A percentile compares a stretch with the other conserved stretches of the same genome.
Evolutionary conservation across 345 rosid species (phyloP).

Genomic region (Passiflora organensis): DNA sequence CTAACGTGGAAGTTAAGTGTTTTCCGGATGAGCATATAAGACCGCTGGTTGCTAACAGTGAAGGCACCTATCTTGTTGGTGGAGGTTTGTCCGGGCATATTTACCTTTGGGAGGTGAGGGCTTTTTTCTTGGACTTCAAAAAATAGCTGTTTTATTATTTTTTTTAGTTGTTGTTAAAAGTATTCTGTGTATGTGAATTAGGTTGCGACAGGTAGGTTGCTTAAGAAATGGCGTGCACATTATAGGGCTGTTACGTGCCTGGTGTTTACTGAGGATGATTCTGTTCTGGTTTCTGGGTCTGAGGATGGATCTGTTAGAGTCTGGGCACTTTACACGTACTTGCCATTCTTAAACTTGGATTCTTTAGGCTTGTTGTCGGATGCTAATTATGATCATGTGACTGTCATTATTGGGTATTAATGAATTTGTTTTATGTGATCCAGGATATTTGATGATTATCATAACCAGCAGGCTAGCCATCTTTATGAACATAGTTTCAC

Average conservation of each 20-base stretch:
- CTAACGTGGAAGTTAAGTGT: conserved; percentile 71
- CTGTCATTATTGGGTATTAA: neutral
- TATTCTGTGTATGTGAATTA: conserved; percentile 15
- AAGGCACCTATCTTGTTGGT: conserved; percentile 73
- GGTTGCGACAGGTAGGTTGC: conserved; percentile 73
- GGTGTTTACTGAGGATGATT: conserved; percentile 68
- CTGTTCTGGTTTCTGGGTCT: conserved; percentile 73
- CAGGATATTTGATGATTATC: conserved; percentile 70
- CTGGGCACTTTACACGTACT: conserved; percentile 73
- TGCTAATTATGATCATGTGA: too few species aligned
- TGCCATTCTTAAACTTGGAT: neutral
- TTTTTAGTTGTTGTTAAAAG: neutral
- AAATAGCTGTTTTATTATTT: neutral
- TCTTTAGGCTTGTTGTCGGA: neutral
- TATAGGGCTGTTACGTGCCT: conserved; percentile 64
- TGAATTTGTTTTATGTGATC: conserved; percentile 2
- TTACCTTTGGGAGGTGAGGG: conserved; percentile 73
- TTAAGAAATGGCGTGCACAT: conserved; percentile 84
- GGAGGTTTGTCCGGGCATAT: conserved; percentile 73
- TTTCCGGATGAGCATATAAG: conserved; percentile 70
- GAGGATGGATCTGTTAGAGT: conserved; percentile 74
- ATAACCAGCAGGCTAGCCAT: conserved; percentile 45
- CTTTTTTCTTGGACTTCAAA: neutral
- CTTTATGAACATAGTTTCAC: conserved; percentile 52
- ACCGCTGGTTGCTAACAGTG: conserved; percentile 56